phyloP scores from a whole-genome alignment of 2,329 filamentous ascomycete genomes.

The Chaetomiaceae sp. region DNA sequence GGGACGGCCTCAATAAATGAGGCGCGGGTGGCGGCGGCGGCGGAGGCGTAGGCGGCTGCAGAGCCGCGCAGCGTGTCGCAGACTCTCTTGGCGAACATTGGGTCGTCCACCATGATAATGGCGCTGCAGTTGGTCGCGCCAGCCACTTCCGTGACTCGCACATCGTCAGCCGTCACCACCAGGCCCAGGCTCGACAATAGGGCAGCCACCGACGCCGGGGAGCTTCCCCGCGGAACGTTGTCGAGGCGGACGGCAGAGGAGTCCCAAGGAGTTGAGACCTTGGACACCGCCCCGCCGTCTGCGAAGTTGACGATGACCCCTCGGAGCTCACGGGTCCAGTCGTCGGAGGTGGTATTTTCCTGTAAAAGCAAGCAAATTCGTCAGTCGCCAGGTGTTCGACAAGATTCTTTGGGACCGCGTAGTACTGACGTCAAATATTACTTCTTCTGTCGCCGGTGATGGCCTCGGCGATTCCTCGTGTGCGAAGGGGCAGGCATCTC shows the following conservation, averaged over 20 bases:
- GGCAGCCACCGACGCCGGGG: constrained; percentile 16
- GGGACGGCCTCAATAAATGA: constrained; percentile 4
- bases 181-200: constrained; percentile 25
- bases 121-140: constrained; percentile 18
- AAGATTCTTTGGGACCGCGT: neutral
- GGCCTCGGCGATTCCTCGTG: neutral
- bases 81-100: constrained; percentile 27
- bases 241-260: constrained; percentile 35
- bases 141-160: constrained; percentile 17
- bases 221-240: constrained; percentile 26
- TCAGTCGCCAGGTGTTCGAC: neutral
- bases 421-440: neutral
- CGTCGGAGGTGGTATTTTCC: constrained; percentile 11
- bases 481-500: neutral
- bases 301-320: constrained; percentile 33
- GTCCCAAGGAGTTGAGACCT: constrained; percentile 34
- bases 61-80: constrained; percentile 15
- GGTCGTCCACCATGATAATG: constrained; percentile 27
- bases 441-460: neutral
- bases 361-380: neutral
- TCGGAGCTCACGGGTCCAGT: constrained; percentile 20
- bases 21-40: no score
- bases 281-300: constrained; percentile 31
- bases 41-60: no score
- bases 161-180: neutral